Evolutionary conservation across 2,329 filamentous ascomycete species (phyloP), one percentile per base, ranked within the genome.

Genomic region (Elsinoe perseae): DNA sequence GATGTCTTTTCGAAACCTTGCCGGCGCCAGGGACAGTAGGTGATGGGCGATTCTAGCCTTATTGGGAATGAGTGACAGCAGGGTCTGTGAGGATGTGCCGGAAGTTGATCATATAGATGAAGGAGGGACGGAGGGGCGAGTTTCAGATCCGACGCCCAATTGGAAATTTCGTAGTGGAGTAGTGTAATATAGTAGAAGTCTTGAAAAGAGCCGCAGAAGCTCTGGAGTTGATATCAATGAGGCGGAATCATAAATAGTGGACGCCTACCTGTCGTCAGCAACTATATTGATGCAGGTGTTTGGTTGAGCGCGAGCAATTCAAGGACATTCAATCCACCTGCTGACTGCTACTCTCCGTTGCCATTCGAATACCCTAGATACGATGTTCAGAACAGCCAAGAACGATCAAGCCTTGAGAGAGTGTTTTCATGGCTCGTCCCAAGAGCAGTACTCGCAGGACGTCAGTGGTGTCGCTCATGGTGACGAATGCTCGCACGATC

Each of bases 71-170:
- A 21, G 25, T 23, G 10, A 5, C 14, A 3, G 44, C 21, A 30
- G 25, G 44, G 44, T 30, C 27, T 50, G 10, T 7, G 44, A 18
- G 44, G 48, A 38, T 16, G 20, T 8, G 48, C 28, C 40, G 40
- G 40, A 44, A 12, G 9, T 44, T 44, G 20, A 23, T 16, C 16
- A 52, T 28, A 20, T 28, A 34, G 48, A 52, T 52, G 48, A 52
- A 52, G 48, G 48, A 20, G 16, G 18, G 10, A 25, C 32, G 48
- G 32, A 38, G 32, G 48, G 48, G 28, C 28, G 25, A 52, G 48
- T 52, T 52, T 52, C 48, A 52, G 48, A 52, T 36, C 28, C 48
- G 48, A 52, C 25, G 44, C 48, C 48, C 25, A 36, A 52, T 38
- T 36, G 30, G 48, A 20, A 20, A 28, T 20, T 7, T 9, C 7